These are phyloP conservation scores for Eustoma russellianum DNA, from an alignment of 257 asterid genomes.

Conservation along the genomic window DNA sequence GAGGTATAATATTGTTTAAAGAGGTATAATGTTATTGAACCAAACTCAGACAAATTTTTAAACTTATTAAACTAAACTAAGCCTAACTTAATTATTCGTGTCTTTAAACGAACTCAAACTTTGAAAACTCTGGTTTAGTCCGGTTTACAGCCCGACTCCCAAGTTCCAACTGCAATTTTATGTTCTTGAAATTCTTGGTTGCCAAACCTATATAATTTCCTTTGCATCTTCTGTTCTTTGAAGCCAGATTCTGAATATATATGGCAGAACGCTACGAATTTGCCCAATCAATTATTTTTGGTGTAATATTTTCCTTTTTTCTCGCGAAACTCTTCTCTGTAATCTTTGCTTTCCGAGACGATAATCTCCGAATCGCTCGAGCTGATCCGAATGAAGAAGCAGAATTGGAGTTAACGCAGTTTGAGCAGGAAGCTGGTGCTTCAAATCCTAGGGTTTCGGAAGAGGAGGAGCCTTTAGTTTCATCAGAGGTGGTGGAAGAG, in stretches of 20 bases:
- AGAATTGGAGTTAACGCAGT: constrained; percentile 8
- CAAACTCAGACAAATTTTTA: too few species aligned
- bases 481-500: constrained; percentile 11
- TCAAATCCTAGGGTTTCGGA: constrained; percentile 22
- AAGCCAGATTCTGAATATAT: neutral
- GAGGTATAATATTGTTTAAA: too few species aligned
- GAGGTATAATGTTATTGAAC: too few species aligned
- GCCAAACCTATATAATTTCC: too few species aligned
- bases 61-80: too few species aligned
- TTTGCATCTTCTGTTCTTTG: too few species aligned
- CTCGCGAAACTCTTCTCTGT: constrained; percentile 86
- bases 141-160: too few species aligned
- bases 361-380: constrained; percentile 73
- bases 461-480: constrained; percentile 45
- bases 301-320: constrained; percentile 68
- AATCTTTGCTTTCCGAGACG: constrained; percentile 83
- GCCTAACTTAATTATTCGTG: too few species aligned
- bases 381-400: constrained; percentile 34
- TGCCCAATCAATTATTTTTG: constrained; percentile 60
- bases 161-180: too few species aligned
- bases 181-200: too few species aligned
- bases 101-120: too few species aligned
- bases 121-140: too few species aligned
- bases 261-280: constrained; percentile 73
- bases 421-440: constrained; percentile 12